Evolutionary conservation across 495 filamentous ascomycete species (phyloP).

Genomic region (Pyrenopolyporus hunteri): DNA sequence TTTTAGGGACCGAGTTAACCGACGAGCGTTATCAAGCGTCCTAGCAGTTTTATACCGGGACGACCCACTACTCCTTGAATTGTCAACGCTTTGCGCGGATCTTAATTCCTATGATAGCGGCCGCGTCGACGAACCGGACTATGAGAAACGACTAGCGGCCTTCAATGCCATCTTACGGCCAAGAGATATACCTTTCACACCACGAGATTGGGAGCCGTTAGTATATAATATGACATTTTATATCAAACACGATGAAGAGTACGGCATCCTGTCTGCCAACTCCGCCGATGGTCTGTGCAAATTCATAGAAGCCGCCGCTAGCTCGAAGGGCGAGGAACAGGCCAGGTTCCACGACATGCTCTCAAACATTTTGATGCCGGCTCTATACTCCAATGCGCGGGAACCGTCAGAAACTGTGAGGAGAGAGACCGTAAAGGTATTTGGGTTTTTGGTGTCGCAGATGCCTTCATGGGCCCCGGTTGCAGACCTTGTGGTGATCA

Average conservation of each 20-base stretch:
- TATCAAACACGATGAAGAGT: conserved; percentile 84
- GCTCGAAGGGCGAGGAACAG: conserved; percentile 49
- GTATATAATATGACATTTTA: conserved; percentile 89
- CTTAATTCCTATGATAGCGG: conserved; percentile 76
- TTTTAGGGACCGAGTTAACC: conserved; percentile 78
- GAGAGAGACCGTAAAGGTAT: conserved; percentile 75
- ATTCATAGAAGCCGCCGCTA: conserved; percentile 69
- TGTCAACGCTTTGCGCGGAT: conserved; percentile 74
- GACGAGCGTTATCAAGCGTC: conserved; percentile 73
- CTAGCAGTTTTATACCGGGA: conserved; percentile 69
- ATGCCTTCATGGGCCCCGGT: conserved; percentile 72
- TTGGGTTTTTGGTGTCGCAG: conserved; percentile 76
- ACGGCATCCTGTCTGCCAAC: conserved; percentile 78
- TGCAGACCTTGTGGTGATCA: conserved; percentile 74
- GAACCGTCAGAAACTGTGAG: conserved; percentile 84
- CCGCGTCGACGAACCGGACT: conserved; percentile 83
- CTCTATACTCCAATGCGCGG: conserved; percentile 73
- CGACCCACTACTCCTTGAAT: conserved; percentile 63
- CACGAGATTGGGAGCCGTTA: conserved; percentile 89
- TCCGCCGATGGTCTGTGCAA: conserved; percentile 79
- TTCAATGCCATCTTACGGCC: conserved; percentile 74
- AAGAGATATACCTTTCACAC: conserved; percentile 57
- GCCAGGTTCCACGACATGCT: conserved; percentile 55
- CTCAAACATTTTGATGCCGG: conserved; percentile 69
- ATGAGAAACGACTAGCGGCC: conserved; percentile 76